phyloP scores from a whole-genome alignment of 192 early-diverging fungal species.

The Phycomyces blakesleeanus region DNA sequence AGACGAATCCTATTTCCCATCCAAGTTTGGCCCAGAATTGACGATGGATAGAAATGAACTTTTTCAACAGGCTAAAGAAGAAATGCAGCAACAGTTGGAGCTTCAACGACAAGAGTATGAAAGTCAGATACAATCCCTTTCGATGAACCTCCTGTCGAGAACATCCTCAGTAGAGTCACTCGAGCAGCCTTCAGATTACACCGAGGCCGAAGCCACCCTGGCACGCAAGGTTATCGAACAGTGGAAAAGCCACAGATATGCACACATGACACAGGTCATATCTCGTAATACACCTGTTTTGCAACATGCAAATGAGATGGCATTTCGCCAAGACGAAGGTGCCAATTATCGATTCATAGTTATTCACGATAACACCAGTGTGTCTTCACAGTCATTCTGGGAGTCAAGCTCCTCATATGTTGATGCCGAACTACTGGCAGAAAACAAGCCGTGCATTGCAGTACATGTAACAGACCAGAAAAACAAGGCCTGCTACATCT shows the following conservation, averaged over 20 bases:
- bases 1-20: conserved; percentile 9
- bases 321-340: conserved; percentile 70
- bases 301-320: conserved; percentile 86
- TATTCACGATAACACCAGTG: conserved; percentile 50
- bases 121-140: conserved; percentile 31
- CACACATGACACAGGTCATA: conserved; percentile 60
- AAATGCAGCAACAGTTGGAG: conserved; percentile 47
- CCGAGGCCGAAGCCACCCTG: conserved; percentile 40
- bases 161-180: conserved; percentile 8
- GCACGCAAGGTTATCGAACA: conserved; percentile 37
- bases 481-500: conserved; percentile 43
- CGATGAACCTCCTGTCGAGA: conserved; percentile 22
- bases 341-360: conserved; percentile 82
- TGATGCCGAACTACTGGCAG: conserved; percentile 31
- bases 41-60: neutral
- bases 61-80: conserved; percentile 43
- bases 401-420: conserved; percentile 42
- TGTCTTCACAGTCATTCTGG: conserved; percentile 42
- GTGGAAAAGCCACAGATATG: conserved; percentile 53
- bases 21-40: neutral
- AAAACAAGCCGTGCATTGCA: conserved; percentile 47
- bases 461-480: conserved; percentile 53
- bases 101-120: conserved; percentile 51
- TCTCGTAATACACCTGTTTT: conserved; percentile 60
- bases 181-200: conserved; percentile 32